Conservation (phyloP, 331 rosid species). For the Rosa hybrid region DNA sequence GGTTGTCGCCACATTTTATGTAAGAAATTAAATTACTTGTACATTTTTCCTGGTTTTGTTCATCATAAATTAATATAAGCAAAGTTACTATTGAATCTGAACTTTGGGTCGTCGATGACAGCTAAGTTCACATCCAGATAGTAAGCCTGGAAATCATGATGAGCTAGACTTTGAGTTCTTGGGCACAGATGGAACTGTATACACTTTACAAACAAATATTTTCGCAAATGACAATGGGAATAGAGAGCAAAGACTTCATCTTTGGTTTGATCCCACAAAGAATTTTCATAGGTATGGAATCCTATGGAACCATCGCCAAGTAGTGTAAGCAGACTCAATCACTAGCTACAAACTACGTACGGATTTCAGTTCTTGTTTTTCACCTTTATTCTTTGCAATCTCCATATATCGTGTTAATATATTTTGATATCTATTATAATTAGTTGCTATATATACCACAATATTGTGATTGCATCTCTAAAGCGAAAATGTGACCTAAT, state of each 20-base stretch:
- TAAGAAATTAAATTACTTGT: too few species aligned
- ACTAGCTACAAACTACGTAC: not conserved
- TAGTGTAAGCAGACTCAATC: constrained; percentile 16
- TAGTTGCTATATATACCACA: too few species aligned
- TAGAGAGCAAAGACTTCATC: constrained; percentile 24
- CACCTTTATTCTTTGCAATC: not conserved
- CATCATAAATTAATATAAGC: too few species aligned
- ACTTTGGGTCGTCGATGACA: not conserved
- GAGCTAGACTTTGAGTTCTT: constrained; percentile 35
- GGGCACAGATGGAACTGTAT: not conserved
- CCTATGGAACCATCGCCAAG: constrained; percentile 29
- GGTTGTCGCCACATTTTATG: constrained; percentile 12
- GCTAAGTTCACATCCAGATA: constrained; percentile 12
- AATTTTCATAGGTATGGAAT: constrained; percentile 21
- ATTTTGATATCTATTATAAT: too few species aligned
- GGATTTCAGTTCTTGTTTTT: not conserved
- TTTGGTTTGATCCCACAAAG: constrained; percentile 24
- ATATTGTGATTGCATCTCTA: too few species aligned
- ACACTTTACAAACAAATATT: constrained; percentile 12
- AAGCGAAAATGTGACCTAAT: too few species aligned
- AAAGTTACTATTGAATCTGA: too few species aligned
- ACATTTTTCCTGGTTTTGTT: too few species aligned
- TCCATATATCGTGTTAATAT: not conserved
- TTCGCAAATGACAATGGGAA: constrained; percentile 22
- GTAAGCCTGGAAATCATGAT: constrained; percentile 4